phyloP scores from a whole-genome alignment of 306 rosid species.

The Corylus heterophylla region DNA sequence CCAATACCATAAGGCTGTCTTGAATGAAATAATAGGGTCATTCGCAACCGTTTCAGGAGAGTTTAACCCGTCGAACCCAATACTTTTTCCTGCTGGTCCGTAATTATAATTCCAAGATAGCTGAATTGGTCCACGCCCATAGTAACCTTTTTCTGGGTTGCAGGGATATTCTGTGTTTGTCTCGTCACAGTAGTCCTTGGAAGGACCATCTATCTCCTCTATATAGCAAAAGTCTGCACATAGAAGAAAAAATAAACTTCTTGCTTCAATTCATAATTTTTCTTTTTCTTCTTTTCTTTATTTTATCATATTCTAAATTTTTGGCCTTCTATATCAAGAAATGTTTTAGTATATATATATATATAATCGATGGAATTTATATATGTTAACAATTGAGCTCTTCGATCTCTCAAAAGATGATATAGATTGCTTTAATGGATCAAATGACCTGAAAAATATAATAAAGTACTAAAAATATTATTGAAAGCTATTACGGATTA shows the following conservation, averaged over 20 bases:
- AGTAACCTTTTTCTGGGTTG: conserved; percentile 64
- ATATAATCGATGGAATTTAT: too few species aligned
- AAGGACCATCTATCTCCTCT: conserved; percentile 79
- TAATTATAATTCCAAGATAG: conserved; percentile 92
- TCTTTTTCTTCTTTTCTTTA: neutral
- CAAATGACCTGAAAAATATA: too few species aligned
- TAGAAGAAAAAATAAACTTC: neutral
- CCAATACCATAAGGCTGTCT: conserved; percentile 92
- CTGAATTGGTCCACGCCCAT: conserved; percentile 86
- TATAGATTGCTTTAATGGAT: too few species aligned
- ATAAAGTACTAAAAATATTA: too few species aligned
- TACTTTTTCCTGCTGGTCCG: conserved; percentile 67
- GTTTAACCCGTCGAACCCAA: conserved; percentile 64
- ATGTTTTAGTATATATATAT: too few species aligned
- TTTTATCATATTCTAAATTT: too few species aligned
- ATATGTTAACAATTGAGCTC: too few species aligned
- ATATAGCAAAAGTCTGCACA: conserved; percentile 71
- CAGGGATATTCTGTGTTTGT: conserved; percentile 61
- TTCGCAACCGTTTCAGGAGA: conserved; percentile 71
- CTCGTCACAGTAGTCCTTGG: conserved; percentile 81
- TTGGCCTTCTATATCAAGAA: too few species aligned
- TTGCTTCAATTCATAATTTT: neutral
- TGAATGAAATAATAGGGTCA: conserved; percentile 58
- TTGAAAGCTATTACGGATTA: too few species aligned
- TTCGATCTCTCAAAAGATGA: too few species aligned